phyloP scores from a whole-genome alignment of 2,329 filamentous ascomycete species.

The Drechslera avenae region DNA sequence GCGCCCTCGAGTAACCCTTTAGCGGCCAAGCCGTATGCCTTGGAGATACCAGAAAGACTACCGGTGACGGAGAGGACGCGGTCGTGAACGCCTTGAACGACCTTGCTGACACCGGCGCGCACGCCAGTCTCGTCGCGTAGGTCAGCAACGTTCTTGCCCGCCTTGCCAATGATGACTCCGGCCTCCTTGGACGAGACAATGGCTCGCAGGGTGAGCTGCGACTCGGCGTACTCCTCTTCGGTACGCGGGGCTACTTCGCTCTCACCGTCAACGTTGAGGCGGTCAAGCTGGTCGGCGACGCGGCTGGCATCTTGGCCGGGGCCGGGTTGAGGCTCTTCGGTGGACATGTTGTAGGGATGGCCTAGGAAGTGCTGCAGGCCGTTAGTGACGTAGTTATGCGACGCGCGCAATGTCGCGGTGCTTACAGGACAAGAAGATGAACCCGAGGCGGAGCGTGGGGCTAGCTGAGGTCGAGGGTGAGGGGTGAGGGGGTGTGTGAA shows the following conservation, averaged over 20 bases:
- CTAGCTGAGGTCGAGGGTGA: conserved; percentile 11
- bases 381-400: conserved; percentile 38
- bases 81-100: conserved; percentile 95
- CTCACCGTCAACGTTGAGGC: conserved; percentile 48
- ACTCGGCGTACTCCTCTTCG: conserved; percentile 93
- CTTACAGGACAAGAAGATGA: conserved; percentile 22
- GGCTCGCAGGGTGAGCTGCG: conserved; percentile 90
- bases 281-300: conserved; percentile 51
- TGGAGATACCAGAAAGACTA: conserved; percentile 82
- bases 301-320: conserved; percentile 43
- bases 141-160: conserved; percentile 96
- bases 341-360: conserved; percentile 51
- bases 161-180: conserved; percentile 98
- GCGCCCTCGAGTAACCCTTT: conserved; percentile 91
- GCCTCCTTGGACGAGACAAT: conserved; percentile 99
- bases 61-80: conserved; percentile 96
- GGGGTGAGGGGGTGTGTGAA: conserved; percentile 12
- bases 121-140: conserved; percentile 97
- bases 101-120: conserved; percentile 97
- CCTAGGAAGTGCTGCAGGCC: conserved; percentile 30
- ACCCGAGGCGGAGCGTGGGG: conserved; percentile 7
- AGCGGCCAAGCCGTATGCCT: conserved; percentile 92
- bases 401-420: conserved; percentile 20
- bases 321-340: conserved; percentile 46
- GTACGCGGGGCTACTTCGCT: conserved; percentile 84